Evolutionary conservation across 768 basidiomycete genomes (phyloP).

Genomic region (Pleurotus citrinopileatus): DNA sequence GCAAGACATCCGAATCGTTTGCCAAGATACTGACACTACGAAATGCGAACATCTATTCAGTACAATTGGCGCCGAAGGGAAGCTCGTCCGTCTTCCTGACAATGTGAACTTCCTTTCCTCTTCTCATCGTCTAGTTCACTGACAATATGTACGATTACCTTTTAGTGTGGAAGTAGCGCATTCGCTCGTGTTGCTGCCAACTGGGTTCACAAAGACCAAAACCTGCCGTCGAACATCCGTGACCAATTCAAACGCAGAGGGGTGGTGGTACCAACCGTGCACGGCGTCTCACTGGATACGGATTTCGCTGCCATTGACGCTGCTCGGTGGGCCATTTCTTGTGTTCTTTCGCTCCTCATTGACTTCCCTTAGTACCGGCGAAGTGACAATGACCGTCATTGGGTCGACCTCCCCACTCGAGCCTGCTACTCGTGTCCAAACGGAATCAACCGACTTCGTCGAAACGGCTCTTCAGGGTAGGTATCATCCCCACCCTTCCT

Average conservation of each 20-base stretch:
- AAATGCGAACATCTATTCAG: conserved; percentile 19
- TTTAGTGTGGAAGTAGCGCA: conserved; percentile 19
- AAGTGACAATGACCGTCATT: conserved; percentile 9
- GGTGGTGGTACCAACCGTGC: conserved; percentile 13
- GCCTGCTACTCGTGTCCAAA: background rate
- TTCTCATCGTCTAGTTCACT: background rate
- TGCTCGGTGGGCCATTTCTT: conserved; percentile 9
- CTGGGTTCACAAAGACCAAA: conserved; percentile 19
- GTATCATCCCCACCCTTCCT: background rate
- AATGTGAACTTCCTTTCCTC: conserved; percentile 19
- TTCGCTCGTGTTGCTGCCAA: conserved; percentile 19
- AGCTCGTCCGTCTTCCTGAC: conserved; percentile 33
- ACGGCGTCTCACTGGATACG: conserved; percentile 17
- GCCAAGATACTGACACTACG: conserved; percentile 13
- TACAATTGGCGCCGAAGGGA: conserved; percentile 27
- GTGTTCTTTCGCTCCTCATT: background rate
- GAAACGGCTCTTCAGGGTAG: background rate
- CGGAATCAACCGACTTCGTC: background rate
- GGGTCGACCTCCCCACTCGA: background rate
- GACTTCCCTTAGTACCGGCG: background rate
- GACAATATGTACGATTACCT: background rate
- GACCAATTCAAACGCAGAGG: conserved; percentile 14
- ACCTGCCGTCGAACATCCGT: conserved; percentile 15
- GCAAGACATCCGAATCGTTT: conserved; percentile 17
- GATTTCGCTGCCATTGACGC: conserved; percentile 17